Percentiles rank a stretch among this genome's conserved stretches.
phyloP scores from a whole-genome alignment of 805 yeast species.

The Saccharomycodes ludwigii region DNA sequence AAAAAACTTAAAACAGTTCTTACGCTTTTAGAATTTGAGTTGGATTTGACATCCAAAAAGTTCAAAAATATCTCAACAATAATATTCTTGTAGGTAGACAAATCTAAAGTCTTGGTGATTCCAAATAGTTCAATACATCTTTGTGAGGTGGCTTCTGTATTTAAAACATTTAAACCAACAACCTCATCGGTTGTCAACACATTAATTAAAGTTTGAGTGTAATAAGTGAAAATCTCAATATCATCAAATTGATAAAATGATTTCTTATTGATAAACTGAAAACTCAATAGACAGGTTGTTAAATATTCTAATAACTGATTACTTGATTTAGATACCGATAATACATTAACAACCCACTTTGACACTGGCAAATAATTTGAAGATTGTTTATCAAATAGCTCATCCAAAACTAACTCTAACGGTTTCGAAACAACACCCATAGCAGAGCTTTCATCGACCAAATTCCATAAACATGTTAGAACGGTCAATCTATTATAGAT shows the following conservation, averaged over 20 bases:
- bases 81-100: slow-evolving; percentile 51
- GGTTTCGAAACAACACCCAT: slow-evolving; percentile 32
- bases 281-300: slow-evolving; percentile 39
- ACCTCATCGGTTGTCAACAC: slow-evolving; percentile 37
- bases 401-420: slow-evolving; percentile 56
- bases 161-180: slow-evolving; percentile 34
- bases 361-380: slow-evolving; percentile 31
- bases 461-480: slow-evolving; percentile 63
- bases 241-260: slow-evolving; percentile 40
- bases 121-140: slow-evolving; percentile 28
- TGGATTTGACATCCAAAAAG: slow-evolving; percentile 28
- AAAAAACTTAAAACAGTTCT: slow-evolving; percentile 33
- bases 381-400: slow-evolving; percentile 31
- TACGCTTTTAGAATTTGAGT: slow-evolving; percentile 27
- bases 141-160: slow-evolving; percentile 46
- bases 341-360: slow-evolving; percentile 30
- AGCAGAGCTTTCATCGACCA: slow-evolving; percentile 39
- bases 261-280: slow-evolving; percentile 22
- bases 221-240: slow-evolving; percentile 48
- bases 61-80: slow-evolving; percentile 33
- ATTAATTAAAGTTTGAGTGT: slow-evolving; percentile 38
- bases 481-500: slow-evolving; percentile 36
- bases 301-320: slow-evolving; percentile 50
- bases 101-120: slow-evolving; percentile 23
- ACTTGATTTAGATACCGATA: slow-evolving; percentile 38